Evolutionary conservation across 129 eudicot species (phyloP), one percentile per base, ranked within the genome.

Genomic region (Chrysanthemum makinoi): DNA sequence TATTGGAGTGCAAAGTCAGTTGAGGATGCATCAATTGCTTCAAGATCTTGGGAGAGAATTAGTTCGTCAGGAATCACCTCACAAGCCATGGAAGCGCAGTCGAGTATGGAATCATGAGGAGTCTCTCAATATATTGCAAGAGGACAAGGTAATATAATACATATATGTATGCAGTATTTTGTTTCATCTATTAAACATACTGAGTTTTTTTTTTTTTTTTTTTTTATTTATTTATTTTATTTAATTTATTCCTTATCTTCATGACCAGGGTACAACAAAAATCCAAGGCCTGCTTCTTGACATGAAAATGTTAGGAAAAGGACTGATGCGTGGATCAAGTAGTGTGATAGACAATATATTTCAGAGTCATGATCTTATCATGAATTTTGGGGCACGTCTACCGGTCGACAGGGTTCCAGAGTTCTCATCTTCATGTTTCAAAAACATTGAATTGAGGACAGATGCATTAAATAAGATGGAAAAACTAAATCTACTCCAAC

Each of bases 11-110:
- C 5, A 7, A 13, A 54, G 6, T 15, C 28, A 50, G 64, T 10
- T 73, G 49, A 73, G 1, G 51, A 62, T 73, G 69, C 77, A 73
- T 73, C 76, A 72, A 16, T 59, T 60, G 39, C 30, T 72, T 24
- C 47, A 59, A 49, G 76, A 72, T 10, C 60, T 62, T 69, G 77
- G 77, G 66, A 73, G 78, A 49, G 70, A 73, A 3, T 62, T 73
- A 62, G 78, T 73, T 17, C 53, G 14, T n/a, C 63, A 49, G 6
- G 78, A 73, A 63, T 73, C 78, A n/a, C 78, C 78, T 50, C 4
- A 10, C 0, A 18, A 43, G 33, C 78, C 78, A n/a, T 66, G 63
- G 70, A 73, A 62, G 62, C 78, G 71, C 18, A 73, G 70, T 51
- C 49, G 78, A 7, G 9, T 73, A 7, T 73, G 80, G 67, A 5